Conservation (phyloP, 345 rosid genomes). For the Brassica nigra region DNA sequence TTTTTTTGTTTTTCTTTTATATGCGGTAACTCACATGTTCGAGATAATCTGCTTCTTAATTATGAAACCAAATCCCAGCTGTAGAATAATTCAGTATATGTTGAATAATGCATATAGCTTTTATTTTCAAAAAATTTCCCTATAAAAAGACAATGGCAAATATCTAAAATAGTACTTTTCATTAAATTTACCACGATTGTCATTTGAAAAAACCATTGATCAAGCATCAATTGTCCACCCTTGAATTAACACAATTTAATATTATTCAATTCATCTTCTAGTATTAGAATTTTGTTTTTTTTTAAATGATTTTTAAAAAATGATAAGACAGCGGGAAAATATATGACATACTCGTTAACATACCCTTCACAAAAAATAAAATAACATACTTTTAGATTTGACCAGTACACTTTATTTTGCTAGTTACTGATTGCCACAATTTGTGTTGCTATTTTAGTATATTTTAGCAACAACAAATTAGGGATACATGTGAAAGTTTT, state of each 20-base stretch:
- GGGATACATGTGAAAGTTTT: neutral
- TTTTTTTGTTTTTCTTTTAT: no score
- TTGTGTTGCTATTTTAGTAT: neutral
- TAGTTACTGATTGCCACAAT: neutral
- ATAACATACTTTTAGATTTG: neutral
- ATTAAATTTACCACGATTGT: neutral
- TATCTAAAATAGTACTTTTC: neutral
- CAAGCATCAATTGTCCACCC: neutral
- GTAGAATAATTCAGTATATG: neutral
- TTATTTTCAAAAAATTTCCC: neutral
- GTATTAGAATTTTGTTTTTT: no score
- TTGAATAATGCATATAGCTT: neutral
- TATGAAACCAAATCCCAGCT: neutral
- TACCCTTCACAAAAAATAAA: neutral
- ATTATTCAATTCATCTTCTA: neutral
- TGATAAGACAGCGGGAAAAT: no score
- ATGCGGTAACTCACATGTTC: no score
- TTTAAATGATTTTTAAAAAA: no score
- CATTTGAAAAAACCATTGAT: neutral
- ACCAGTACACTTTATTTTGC: neutral
- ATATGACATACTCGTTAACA: neutral
- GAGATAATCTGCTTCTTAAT: neutral
- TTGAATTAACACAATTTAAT: neutral
- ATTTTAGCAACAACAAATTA: neutral
- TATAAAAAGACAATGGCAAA: no score